Conservation (phyloP, 768 basidiomycete species). For the Lactarius hengduanensis region DNA sequence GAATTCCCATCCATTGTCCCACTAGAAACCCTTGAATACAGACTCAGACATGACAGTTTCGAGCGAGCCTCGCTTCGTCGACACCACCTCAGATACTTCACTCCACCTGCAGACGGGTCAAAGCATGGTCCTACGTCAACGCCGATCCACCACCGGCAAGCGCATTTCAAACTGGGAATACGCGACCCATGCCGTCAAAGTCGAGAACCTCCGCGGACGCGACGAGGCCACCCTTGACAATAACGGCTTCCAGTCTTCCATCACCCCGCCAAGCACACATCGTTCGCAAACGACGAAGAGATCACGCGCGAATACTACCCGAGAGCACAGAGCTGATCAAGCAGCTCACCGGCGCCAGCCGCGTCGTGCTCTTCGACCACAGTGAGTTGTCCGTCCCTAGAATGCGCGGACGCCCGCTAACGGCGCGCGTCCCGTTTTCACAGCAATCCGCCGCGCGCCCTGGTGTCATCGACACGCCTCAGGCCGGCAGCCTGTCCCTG, state of each 20-base stretch:
- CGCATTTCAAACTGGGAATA: conserved; percentile 41
- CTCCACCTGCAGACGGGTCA: conserved; percentile 34
- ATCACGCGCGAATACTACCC: conserved; percentile 56
- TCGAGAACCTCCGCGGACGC: conserved; percentile 56
- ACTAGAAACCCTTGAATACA: neutral
- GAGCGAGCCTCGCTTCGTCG: conserved; percentile 19
- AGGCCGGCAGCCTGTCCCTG: conserved; percentile 46
- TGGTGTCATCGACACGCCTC: conserved; percentile 39
- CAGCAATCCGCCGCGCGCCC: conserved; percentile 46
- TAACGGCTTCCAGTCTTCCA: conserved; percentile 49
- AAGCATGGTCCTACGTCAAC: conserved; percentile 32
- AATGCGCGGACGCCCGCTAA: neutral
- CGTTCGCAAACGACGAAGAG: conserved; percentile 53
- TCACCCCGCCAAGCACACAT: conserved; percentile 41
- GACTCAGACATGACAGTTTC: conserved; percentile 8
- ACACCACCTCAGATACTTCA: conserved; percentile 30
- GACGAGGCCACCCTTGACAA: conserved; percentile 47
- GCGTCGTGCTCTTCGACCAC: conserved; percentile 62
- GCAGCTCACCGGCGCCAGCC: conserved; percentile 56
- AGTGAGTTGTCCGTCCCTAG: conserved; percentile 40
- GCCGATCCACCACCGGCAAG: conserved; percentile 33
- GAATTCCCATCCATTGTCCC: neutral
- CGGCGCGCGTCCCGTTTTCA: neutral
- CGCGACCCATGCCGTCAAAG: conserved; percentile 36
- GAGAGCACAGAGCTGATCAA: conserved; percentile 60